Evolutionary conservation across 805 yeast genomes (phyloP).

Genomic region (Yarrowia sp.): DNA sequence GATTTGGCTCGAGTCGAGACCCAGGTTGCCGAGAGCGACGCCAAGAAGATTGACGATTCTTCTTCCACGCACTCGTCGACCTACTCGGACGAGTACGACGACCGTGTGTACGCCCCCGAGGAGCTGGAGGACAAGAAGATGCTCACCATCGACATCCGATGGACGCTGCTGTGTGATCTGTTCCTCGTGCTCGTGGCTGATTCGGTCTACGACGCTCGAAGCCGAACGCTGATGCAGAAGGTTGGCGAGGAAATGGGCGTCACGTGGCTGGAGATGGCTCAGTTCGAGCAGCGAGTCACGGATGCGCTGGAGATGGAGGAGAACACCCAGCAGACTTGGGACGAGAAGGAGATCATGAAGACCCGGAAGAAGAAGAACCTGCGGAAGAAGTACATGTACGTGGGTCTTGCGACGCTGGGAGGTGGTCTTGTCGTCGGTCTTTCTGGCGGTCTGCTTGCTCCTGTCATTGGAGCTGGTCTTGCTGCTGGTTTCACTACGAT

Average conservation of each 20-base stretch:
- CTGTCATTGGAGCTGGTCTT: conserved; percentile 96
- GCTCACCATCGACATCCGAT: conserved; percentile 71
- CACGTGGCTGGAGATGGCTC: conserved; percentile 65
- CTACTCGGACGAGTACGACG: conserved; percentile 17
- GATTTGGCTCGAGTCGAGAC: conserved; percentile 3
- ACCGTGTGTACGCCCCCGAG: conserved; percentile 32
- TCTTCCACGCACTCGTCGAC: neutral
- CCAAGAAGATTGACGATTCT: neutral
- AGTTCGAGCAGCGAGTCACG: conserved; percentile 86
- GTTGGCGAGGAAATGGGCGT: conserved; percentile 66
- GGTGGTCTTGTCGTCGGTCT: conserved; percentile 93
- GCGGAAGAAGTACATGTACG: conserved; percentile 71
- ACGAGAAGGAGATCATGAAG: conserved; percentile 66
- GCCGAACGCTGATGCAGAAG: conserved; percentile 69
- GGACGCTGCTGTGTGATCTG: conserved; percentile 92
- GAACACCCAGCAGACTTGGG: conserved; percentile 71
- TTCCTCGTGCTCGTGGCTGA: conserved; percentile 77
- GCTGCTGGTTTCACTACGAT: conserved; percentile 96
- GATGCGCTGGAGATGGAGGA: conserved; percentile 89
- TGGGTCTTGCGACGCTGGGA: conserved; percentile 94
- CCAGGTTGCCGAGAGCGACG: neutral
- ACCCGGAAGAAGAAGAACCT: conserved; percentile 63
- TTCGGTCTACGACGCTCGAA: conserved; percentile 84
- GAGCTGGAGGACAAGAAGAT: conserved; percentile 33
- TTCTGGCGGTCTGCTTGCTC: conserved; percentile 93